Conservation (phyloP, 2,329 filamentous ascomycete species). For the Aspergillus sp. region DNA sequence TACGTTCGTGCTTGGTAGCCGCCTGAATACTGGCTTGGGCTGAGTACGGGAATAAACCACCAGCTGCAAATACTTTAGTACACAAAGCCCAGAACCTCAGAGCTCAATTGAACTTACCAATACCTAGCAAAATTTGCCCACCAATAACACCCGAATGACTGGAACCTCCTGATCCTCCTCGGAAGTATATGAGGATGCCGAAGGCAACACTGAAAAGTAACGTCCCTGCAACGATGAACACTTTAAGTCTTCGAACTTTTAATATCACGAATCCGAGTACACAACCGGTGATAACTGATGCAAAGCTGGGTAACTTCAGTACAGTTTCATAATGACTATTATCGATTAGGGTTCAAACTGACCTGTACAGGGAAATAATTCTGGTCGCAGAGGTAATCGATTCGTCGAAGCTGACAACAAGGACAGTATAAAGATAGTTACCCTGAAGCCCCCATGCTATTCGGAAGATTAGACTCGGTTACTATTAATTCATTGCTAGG, state of each 20-base stretch:
- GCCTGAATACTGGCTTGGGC: conserved; percentile 47
- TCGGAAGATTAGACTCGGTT: conserved; percentile 2
- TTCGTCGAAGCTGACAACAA: conserved; percentile 57
- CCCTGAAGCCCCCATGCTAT: conserved; percentile 55
- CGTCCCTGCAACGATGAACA: conserved; percentile 57
- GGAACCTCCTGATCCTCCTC: conserved; percentile 43
- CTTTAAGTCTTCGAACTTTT: conserved; percentile 54
- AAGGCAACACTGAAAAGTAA: conserved; percentile 59
- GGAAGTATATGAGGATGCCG: conserved; percentile 57
- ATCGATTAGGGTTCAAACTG: background rate
- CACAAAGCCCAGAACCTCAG: background rate
- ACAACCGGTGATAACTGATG: conserved; percentile 53
- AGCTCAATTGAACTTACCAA: conserved; percentile 31
- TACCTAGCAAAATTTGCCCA: conserved; percentile 56
- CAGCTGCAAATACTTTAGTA: conserved; percentile 27
- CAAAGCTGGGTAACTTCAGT: conserved; percentile 29
- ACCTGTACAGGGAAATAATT: conserved; percentile 53
- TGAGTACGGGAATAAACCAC: conserved; percentile 55
- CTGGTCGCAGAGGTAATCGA: conserved; percentile 51
- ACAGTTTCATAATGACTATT: background rate
- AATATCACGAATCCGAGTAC: conserved; percentile 52
- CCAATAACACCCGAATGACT: conserved; percentile 54
- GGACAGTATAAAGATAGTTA: conserved; percentile 58
- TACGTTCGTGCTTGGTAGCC: conserved; percentile 44
- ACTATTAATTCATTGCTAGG: conserved; percentile 11